phyloP scores from a whole-genome alignment of 2,329 filamentous ascomycete species.

The Aaosphaeria pasadenensis region DNA sequence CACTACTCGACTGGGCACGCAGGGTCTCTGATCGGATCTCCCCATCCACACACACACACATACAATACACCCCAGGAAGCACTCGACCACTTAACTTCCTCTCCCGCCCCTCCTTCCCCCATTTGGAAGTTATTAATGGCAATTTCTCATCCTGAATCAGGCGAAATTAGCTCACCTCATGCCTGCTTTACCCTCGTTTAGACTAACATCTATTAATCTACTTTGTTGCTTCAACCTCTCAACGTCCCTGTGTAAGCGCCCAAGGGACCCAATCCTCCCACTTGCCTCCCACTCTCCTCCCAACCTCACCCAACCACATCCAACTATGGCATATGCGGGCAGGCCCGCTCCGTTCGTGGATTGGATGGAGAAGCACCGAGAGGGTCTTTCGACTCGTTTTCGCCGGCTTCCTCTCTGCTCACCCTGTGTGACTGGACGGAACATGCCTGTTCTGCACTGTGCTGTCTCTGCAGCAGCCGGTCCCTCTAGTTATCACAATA shows the following conservation, averaged over 20 bases:
- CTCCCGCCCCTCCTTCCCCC: conserved; percentile 4
- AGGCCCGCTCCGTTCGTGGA: conserved; percentile 22
- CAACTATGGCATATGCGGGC: conserved; percentile 17
- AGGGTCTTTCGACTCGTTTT: too few species aligned
- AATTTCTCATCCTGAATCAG: background rate
- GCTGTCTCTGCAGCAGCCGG: conserved; percentile 30
- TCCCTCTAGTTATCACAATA: conserved; percentile 19
- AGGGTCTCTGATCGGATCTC: too few species aligned
- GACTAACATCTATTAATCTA: too few species aligned
- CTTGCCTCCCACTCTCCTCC: conserved; percentile 10
- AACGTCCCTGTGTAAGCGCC: conserved; percentile 34
- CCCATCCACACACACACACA: too few species aligned
- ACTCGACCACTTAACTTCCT: conserved; percentile 4
- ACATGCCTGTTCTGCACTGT: conserved; percentile 19
- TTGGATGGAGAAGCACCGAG: conserved; percentile 20
- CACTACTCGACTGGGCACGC: too few species aligned
- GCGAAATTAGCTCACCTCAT: conserved; percentile 17
- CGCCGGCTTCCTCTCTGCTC: too few species aligned
- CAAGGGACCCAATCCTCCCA: conserved; percentile 2
- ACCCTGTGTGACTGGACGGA: conserved; percentile 15
- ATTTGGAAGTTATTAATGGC: too few species aligned
- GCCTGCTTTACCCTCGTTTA: too few species aligned
- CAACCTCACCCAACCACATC: background rate
- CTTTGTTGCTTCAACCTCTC: conserved; percentile 12
- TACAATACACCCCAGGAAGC: too few species aligned